These are phyloP conservation scores for Asparagopsis taxiformis DNA, from an alignment of 31 red algal genomes.

Conservation along the genomic window DNA sequence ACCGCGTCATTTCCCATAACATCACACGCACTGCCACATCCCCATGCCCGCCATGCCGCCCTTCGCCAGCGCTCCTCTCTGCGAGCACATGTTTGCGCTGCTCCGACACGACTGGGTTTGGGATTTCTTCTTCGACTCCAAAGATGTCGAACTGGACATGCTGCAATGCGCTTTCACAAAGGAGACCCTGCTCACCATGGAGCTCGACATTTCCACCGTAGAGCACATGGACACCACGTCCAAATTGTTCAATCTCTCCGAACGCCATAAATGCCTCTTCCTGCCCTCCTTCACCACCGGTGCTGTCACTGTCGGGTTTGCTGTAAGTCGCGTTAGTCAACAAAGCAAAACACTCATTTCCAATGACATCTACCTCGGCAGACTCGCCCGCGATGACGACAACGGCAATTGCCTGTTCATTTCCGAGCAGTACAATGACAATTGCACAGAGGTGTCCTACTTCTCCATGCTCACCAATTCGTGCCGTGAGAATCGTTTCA, in stretches of 20 bases:
- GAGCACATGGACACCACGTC: not conserved
- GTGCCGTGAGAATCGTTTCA: slow-evolving; percentile 25
- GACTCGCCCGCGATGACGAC: slow-evolving; percentile 38
- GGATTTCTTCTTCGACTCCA: slow-evolving; percentile 37
- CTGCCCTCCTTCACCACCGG: slow-evolving; percentile 41
- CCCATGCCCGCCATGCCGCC: not conserved
- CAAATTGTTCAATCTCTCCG: slow-evolving; percentile 20
- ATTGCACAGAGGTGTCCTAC: slow-evolving; percentile 25
- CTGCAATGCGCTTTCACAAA: slow-evolving; percentile 19
- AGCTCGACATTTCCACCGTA: slow-evolving; percentile 8
- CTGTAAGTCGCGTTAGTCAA: slow-evolving; percentile 13
- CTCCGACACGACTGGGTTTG: slow-evolving; percentile 52
- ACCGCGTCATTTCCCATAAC: not conserved
- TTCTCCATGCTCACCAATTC: slow-evolving; percentile 27
- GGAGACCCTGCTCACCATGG: not conserved
- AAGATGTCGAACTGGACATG: slow-evolving; percentile 16
- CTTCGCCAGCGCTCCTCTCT: not conserved
- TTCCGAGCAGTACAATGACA: slow-evolving; percentile 2
- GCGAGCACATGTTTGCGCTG: slow-evolving; percentile 16
- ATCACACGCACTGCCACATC: not conserved
- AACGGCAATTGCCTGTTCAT: slow-evolving; percentile 29
- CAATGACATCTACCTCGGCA: slow-evolving; percentile 29
- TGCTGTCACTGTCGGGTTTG: slow-evolving; percentile 46
- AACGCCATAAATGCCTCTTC: slow-evolving; percentile 25
- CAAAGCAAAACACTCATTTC: slow-evolving; percentile 19